Percentiles rank a stretch among this genome's conserved stretches.
Conservation (phyloP, 148 eudicot species). For the Tetragonia tetragonoides region DNA sequence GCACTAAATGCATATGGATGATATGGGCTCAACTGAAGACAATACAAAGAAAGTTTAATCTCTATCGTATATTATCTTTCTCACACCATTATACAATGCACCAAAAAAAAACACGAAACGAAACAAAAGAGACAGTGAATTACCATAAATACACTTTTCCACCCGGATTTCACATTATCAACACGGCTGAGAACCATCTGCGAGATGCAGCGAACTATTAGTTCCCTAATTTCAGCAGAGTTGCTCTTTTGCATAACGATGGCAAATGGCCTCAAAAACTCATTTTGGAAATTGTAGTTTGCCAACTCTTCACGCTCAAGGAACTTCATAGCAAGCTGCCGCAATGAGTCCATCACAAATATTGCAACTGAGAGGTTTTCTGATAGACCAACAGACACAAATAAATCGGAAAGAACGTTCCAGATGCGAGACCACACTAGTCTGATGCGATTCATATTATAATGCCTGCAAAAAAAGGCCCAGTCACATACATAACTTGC, state of each 20-base stretch:
- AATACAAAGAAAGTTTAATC: not conserved
- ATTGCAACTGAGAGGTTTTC: slow-evolving; percentile 98
- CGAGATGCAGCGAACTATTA: slow-evolving; percentile 92
- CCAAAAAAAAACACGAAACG: not conserved
- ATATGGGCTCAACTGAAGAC: not conserved
- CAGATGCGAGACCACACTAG: slow-evolving; percentile 99
- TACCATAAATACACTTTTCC: slow-evolving; percentile 99
- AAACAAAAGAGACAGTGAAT: not conserved
- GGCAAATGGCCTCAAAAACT: slow-evolving; percentile 92
- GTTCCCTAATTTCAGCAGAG: slow-evolving; percentile 92
- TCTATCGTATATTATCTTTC: not conserved
- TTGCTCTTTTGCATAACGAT: slow-evolving; percentile 90
- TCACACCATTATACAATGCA: not conserved
- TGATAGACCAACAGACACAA: slow-evolving; percentile 94
- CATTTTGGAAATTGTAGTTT: slow-evolving; percentile 97
- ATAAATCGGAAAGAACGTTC: slow-evolving; percentile 97
- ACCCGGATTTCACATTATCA: slow-evolving; percentile 93
- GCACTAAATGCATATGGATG: not conserved
- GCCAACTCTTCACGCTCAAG: slow-evolving; percentile 98
- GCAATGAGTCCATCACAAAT: slow-evolving; percentile 98
- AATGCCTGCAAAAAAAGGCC: slow-evolving; percentile 70
- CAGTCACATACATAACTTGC: not conserved
- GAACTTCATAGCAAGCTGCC: slow-evolving; percentile 98
- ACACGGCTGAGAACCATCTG: slow-evolving; percentile 99
- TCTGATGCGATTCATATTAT: slow-evolving; percentile 97